A percentile compares a stretch with the other conserved stretches of the same genome.
phyloP scores from a whole-genome alignment of 768 basidiomycete species.

The Lyophyllum semitale region DNA sequence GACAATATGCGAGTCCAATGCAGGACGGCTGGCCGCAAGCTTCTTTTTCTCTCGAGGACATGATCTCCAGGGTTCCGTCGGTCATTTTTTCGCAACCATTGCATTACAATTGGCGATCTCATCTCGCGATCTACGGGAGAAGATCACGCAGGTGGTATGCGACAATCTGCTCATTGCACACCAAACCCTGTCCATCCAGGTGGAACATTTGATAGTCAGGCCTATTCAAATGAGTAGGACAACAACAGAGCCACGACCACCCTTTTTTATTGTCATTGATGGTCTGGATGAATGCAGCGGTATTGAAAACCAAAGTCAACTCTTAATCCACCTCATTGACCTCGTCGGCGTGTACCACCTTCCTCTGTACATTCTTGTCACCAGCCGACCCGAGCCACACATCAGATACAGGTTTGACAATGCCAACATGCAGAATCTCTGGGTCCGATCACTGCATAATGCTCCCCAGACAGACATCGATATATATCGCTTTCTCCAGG shows the following conservation, averaged over 20 bases:
- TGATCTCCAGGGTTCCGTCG: not conserved
- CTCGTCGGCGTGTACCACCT: not conserved
- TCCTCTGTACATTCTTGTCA: not conserved
- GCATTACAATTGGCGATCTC: not conserved
- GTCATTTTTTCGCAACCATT: not conserved
- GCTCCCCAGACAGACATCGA: not conserved
- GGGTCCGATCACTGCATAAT: not conserved
- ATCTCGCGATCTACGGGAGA: not conserved
- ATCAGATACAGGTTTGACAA: not conserved
- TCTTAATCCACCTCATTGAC: not conserved
- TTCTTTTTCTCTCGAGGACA: not conserved
- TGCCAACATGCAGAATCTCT: not conserved
- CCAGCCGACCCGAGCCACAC: not conserved
- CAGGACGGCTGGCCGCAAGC: not conserved
- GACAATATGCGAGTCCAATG: not conserved
- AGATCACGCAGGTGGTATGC: not conserved
- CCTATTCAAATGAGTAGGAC: not conserved
- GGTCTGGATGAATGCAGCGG: not conserved
- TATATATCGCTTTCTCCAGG: not conserved
- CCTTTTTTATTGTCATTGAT: not conserved
- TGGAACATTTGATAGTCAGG: not conserved
- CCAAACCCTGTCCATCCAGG: not conserved
- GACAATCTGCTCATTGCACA: not conserved
- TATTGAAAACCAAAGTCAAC: not conserved
- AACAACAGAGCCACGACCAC: not conserved